Evolutionary conservation across 768 basidiomycete genomes (phyloP), one percentile per base, ranked within the genome.

Genomic region (Xerocomellus intermedius): DNA sequence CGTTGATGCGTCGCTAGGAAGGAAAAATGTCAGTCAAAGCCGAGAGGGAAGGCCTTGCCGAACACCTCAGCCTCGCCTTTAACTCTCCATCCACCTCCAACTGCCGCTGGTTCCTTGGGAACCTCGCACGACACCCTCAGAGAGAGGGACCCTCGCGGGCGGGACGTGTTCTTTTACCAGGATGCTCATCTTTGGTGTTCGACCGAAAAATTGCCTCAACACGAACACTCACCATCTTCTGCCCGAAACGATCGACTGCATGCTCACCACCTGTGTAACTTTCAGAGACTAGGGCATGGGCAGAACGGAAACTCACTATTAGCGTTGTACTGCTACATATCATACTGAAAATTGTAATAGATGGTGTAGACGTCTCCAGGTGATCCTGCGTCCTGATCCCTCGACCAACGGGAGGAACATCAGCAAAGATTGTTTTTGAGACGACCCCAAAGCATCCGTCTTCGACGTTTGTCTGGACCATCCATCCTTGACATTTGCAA

Each of bases 351-450:
- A n/a, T n/a, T n/a, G 13, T 61, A 38, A 28, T 7, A 54, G 39
- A 21, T 6, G 9, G 3, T 90, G 84, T 89, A 71, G 79, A 76
- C 83, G 71, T 75, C 87, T 82, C 88, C 87, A 91, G 90, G 90
- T 92, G 85, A 86, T 92, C 90, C 84, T 79, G 89, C 90, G 77
- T 92, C 90, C 86, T 89, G 22, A 74, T 86, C 79, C 82, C 90
- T 92, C 90, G 73, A 92, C 90, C 90, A 81, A 71, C 68, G 90
- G 90, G 90, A 92, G 81, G 77, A 84, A 81, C 89, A 76, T 80
- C 90, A 84, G 90, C 89, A 84, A 81, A 85, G 88, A 91, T 81
- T 91, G 90, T 92, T 91, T 92, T 91, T 81, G 87, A 88, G 87
- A 76, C 67, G 64, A 48, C 71, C 53, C 12, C n/a, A 75, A 8